phyloP scores from a whole-genome alignment of 306 rosid genomes.

The Herpetospermum pedunculosum region DNA sequence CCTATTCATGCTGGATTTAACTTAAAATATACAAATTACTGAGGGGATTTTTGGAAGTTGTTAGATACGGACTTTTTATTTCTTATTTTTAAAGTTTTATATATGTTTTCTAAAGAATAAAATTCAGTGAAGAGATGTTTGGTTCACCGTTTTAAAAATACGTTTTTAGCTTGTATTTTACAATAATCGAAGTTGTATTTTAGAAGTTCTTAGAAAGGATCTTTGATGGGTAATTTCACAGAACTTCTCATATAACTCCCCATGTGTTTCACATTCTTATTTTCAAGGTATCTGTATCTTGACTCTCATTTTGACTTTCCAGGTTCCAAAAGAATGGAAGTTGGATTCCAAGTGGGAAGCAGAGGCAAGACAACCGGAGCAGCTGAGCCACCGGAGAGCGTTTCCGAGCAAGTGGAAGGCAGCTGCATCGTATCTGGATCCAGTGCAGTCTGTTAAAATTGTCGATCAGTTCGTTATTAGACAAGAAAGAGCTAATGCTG shows the following conservation, averaged over 20 bases:
- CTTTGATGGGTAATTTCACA: neutral
- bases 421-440: conserved; percentile 48
- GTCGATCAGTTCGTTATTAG: conserved; percentile 69
- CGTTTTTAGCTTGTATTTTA: too few relatives aligned
- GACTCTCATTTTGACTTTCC: neutral
- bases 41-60: too few relatives aligned
- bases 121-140: neutral
- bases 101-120: neutral
- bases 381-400: conserved; percentile 28
- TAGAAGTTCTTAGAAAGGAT: neutral
- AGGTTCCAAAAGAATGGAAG: conserved; percentile 57
- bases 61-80: too few relatives aligned
- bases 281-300: neutral
- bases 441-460: conserved; percentile 67
- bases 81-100: too few relatives aligned
- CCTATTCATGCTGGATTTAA: too few relatives aligned
- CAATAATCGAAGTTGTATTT: too few relatives aligned
- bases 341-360: conserved; percentile 46
- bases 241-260: neutral
- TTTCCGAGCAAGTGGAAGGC: conserved; percentile 60
- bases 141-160: too few relatives aligned
- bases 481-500: conserved; percentile 30
- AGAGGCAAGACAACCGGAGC: conserved; percentile 27
- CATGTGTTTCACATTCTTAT: neutral
- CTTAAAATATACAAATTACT: too few relatives aligned